A percentile compares a stretch with the other conserved stretches of the same genome.
phyloP scores from a whole-genome alignment of 805 yeast genomes.

The Wickerhamomyces subpelliculosus region DNA sequence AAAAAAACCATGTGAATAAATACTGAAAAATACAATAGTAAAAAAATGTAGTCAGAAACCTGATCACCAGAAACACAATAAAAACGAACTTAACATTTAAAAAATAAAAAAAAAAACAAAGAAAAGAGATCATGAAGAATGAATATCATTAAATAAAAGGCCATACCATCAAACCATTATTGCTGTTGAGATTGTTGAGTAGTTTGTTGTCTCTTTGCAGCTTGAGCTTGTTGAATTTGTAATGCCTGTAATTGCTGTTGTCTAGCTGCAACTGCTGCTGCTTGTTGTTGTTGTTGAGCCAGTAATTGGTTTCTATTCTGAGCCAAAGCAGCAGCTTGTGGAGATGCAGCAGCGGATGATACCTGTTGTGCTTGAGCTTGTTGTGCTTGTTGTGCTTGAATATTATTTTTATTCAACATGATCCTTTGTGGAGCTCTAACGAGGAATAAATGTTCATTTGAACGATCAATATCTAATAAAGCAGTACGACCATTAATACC shows the following conservation, averaged over 20 bases:
- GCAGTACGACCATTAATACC: constrained; percentile 78
- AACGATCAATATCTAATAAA: constrained; percentile 62
- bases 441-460: constrained; percentile 55
- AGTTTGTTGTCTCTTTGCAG: constrained; percentile 1
- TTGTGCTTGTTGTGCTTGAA: constrained; percentile 4
- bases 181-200: constrained; percentile 1
- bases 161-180: too few relatives aligned
- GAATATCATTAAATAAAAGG: too few relatives aligned
- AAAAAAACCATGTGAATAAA: neutral
- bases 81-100: too few relatives aligned
- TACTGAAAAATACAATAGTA: neutral
- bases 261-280: constrained; percentile 5
- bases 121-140: too few relatives aligned
- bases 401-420: constrained; percentile 17
- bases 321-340: too few relatives aligned
- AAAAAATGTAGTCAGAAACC: too few relatives aligned
- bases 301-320: neutral
- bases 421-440: constrained; percentile 43
- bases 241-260: neutral
- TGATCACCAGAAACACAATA: too few relatives aligned
- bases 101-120: too few relatives aligned
- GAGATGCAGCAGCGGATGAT: too few relatives aligned
- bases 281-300: constrained; percentile 5
- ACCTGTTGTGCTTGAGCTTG: constrained; percentile 14
- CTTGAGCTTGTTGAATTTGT: neutral